A percentile compares a stretch with the other conserved stretches of the same genome.
phyloP scores from a whole-genome alignment of 2,329 filamentous ascomycete genomes.

The Zymoseptoria brevis region DNA sequence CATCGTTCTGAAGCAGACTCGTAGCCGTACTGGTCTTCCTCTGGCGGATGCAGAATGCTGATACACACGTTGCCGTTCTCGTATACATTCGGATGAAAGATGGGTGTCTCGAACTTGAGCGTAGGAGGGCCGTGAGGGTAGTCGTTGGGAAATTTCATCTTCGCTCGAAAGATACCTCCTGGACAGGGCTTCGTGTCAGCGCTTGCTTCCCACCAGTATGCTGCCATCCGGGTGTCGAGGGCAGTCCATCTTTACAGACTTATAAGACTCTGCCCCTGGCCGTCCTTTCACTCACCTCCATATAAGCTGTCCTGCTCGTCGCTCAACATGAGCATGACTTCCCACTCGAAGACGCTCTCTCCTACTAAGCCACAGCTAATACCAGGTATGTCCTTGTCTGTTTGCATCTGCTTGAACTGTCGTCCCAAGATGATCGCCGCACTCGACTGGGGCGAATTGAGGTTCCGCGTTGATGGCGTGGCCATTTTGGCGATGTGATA shows the following conservation, averaged over 20 bases:
- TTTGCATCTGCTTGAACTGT: slow-evolving; percentile 92
- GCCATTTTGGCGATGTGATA: background rate
- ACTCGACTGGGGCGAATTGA: slow-evolving; percentile 31
- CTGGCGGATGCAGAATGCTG: slow-evolving; percentile 89
- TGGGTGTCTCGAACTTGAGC: slow-evolving; percentile 75
- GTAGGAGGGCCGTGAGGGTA: slow-evolving; percentile 86
- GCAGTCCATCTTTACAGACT: background rate
- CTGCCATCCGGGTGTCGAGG: background rate
- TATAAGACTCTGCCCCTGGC: background rate
- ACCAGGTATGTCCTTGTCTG: slow-evolving; percentile 80
- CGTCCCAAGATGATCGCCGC: slow-evolving; percentile 68
- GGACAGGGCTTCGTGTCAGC: background rate
- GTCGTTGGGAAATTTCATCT: slow-evolving; percentile 70
- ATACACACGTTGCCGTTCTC: slow-evolving; percentile 84
- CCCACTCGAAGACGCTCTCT: slow-evolving; percentile 92
- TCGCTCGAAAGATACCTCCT: slow-evolving; percentile 90
- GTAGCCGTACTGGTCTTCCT: slow-evolving; percentile 90
- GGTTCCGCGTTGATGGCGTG: slow-evolving; percentile 8
- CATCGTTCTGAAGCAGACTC: slow-evolving; percentile 84
- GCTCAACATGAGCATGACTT: slow-evolving; percentile 97
- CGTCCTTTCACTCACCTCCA: slow-evolving; percentile 55
- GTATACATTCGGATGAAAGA: slow-evolving; percentile 96
- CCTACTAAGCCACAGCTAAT: slow-evolving; percentile 86
- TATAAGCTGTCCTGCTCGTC: slow-evolving; percentile 74
- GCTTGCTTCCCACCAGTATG: background rate